These are phyloP conservation scores for Leccinum subrobustum DNA, from an alignment of 1,284 basidiomycete genomes.

Conservation along the genomic window DNA sequence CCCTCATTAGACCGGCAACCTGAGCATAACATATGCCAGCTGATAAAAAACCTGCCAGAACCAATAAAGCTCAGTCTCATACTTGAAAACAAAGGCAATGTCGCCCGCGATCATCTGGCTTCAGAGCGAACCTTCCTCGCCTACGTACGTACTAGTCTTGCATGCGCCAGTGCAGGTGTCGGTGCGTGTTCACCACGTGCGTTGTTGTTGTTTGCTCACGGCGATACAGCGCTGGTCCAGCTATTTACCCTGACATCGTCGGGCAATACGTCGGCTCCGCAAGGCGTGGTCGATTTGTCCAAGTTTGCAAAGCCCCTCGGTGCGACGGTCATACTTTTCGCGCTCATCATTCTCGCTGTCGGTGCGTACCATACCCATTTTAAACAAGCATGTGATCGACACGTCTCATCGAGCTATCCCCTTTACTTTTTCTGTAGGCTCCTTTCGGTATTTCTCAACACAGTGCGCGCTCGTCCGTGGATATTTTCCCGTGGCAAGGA, in stretches of 20 bases:
- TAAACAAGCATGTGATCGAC: not conserved
- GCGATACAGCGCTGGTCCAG: constrained; percentile 26
- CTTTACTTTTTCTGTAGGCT: constrained; percentile 10
- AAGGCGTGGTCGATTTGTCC: constrained; percentile 3
- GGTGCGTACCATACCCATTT: constrained; percentile 15
- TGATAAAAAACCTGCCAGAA: constrained; percentile 1
- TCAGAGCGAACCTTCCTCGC: constrained; percentile 43
- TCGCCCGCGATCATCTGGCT: constrained; percentile 42
- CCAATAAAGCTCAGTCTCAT: constrained; percentile 22
- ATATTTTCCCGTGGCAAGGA: constrained; percentile 29
- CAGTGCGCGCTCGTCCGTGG: constrained; percentile 30
- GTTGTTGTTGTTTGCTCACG: not conserved
- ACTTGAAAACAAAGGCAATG: constrained; percentile 34
- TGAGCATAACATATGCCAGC: not conserved
- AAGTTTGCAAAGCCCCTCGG: constrained; percentile 28
- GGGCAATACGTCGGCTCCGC: not conserved
- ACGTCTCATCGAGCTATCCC: not conserved
- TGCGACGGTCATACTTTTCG: constrained; percentile 24
- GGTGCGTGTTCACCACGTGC: constrained; percentile 29
- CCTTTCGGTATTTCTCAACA: constrained; percentile 29
- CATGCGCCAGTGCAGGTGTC: constrained; percentile 39
- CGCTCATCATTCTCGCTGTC: constrained; percentile 23
- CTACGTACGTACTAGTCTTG: constrained; percentile 41
- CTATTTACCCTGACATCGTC: constrained; percentile 19
- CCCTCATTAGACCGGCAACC: not conserved